Conservation (phyloP, 1,284 basidiomycete species). For the Anthracocystis setariae region DNA sequence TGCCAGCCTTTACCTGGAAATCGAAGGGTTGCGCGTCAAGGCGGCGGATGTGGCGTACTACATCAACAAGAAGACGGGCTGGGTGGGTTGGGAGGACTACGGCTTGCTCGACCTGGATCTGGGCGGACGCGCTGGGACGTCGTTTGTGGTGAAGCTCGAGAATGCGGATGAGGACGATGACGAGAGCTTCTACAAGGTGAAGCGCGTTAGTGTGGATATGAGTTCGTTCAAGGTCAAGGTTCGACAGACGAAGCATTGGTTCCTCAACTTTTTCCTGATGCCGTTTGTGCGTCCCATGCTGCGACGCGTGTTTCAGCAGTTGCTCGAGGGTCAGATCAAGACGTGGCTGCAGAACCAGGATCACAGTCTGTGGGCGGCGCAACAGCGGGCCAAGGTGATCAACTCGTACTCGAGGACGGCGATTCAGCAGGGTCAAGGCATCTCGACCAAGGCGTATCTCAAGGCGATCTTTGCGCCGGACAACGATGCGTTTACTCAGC, state of each 20-base stretch:
- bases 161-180: constrained; percentile 69
- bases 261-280: constrained; percentile 64
- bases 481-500: constrained; percentile 51
- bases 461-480: constrained; percentile 69
- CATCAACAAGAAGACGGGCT: constrained; percentile 68
- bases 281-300: constrained; percentile 59
- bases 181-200: constrained; percentile 71
- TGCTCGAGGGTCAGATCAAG: constrained; percentile 68
- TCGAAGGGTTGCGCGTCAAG: constrained; percentile 69
- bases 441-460: constrained; percentile 69
- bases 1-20: constrained; percentile 68
- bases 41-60: constrained; percentile 71
- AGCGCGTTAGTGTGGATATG: constrained; percentile 70
- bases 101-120: constrained; percentile 70
- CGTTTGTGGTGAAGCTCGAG: constrained; percentile 70
- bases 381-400: constrained; percentile 70
- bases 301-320: constrained; percentile 52
- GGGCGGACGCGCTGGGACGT: constrained; percentile 68
- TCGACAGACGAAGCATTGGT: constrained; percentile 57
- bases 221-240: constrained; percentile 63
- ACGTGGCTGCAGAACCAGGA: constrained; percentile 55
- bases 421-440: constrained; percentile 56
- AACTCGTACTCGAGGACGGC: constrained; percentile 62
- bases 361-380: constrained; percentile 67
- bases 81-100: constrained; percentile 69